Evolutionary conservation across 2,329 filamentous ascomycete genomes (phyloP).

Genomic region (Neurospora sp.): DNA sequence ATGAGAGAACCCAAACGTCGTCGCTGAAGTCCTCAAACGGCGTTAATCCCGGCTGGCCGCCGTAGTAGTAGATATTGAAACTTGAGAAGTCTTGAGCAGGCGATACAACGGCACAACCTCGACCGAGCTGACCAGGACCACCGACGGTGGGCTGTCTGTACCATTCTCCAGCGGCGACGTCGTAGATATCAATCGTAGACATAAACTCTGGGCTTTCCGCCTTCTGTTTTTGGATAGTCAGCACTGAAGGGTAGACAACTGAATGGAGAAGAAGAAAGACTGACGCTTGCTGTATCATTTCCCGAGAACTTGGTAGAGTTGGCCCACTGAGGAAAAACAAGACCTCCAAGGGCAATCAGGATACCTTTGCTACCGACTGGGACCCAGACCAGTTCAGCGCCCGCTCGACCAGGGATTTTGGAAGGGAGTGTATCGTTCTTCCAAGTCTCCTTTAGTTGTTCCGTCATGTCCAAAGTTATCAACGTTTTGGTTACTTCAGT

Average conservation of each 20-base stretch:
- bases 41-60: slow-evolving; percentile 54
- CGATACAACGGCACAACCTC: slow-evolving; percentile 68
- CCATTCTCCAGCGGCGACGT: slow-evolving; percentile 60
- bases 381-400: slow-evolving; percentile 61
- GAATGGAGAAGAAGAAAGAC: slow-evolving; percentile 8
- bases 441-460: slow-evolving; percentile 42
- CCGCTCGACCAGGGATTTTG: slow-evolving; percentile 44
- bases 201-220: slow-evolving; percentile 61
- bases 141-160: slow-evolving; percentile 55
- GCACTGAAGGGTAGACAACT: neutral
- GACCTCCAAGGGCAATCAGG: slow-evolving; percentile 67
- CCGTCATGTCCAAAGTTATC: slow-evolving; percentile 50
- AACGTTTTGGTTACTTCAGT: slow-evolving; percentile 42
- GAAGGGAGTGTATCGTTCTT: slow-evolving; percentile 42
- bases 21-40: slow-evolving; percentile 35
- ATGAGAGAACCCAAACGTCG: slow-evolving; percentile 70
- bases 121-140: slow-evolving; percentile 43
- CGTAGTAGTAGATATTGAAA: slow-evolving; percentile 79
- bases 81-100: slow-evolving; percentile 60
- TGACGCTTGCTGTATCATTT: slow-evolving; percentile 30
- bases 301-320: slow-evolving; percentile 18
- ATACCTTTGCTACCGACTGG: slow-evolving; percentile 69
- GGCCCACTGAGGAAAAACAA: slow-evolving; percentile 46
- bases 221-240: slow-evolving; percentile 31
- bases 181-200: slow-evolving; percentile 64